Evolutionary conservation across 2,329 filamentous ascomycete species (phyloP), one percentile per base, ranked within the genome.

Genomic region (Monosporascus sp.): DNA sequence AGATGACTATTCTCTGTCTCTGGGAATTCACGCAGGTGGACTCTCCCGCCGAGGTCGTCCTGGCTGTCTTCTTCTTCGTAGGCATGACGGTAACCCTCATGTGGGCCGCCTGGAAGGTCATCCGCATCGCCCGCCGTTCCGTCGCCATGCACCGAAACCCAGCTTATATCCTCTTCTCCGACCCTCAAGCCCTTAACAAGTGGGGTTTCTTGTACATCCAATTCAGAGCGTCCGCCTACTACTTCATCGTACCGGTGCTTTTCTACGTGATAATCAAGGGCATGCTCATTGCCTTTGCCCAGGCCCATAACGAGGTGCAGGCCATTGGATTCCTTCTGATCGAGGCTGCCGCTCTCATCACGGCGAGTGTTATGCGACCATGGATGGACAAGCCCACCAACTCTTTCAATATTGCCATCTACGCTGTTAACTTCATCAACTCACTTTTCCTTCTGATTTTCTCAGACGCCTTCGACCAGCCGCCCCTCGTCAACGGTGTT

Each of bases 301-400:
- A 95, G 68, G 70, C 72, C 20, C 82, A 76, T 50, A 82, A 84
- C 36, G 80, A 79, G 5, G 82, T 84, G 24, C 89, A 94, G 69
- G 88, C 89, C 7, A 79, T 95, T 56, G 88, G 85, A 11, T 75
- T 94, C 49, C 75, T 95, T 48, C 74, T 95, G 56, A 83, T 94
- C 55, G 90, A 95, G 70, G 83, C 84, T 4, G 80, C 72, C 48
- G 83, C 86, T 58, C 78, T 95, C 54, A 84, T 94, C 62, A 80
- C 74, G 42, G 83, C 89, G 51, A 86, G 84, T 62, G 83, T 92
- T 48, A 74, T 94, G 63, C 83, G 88, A 51, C 90, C 90, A n/a
- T 95, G 88, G 83, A 95, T 95, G 90, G 90, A 95, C 78, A 94
- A 93, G 82, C 91, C 89, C 75, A 94, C 89, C 55, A 95, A 95